Percentiles rank a stretch among this genome's conserved stretches.
phyloP scores from a whole-genome alignment of 2,329 filamentous ascomycete genomes.

The Blumeriella jaapii region DNA sequence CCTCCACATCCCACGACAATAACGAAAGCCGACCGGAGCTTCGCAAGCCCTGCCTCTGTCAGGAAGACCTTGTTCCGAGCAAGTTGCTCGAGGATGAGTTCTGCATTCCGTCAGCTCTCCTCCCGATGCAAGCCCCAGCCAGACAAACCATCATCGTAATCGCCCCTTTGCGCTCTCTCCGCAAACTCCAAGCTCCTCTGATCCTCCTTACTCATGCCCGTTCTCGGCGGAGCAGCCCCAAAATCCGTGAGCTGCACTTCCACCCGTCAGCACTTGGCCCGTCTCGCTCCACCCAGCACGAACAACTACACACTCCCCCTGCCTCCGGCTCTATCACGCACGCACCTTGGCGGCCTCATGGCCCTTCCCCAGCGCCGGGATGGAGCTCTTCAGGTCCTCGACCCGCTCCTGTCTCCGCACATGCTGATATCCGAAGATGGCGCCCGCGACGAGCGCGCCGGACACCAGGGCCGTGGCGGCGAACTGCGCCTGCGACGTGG shows the following conservation, averaged over 20 bases:
- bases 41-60: constrained; percentile 65
- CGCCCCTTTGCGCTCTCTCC: constrained; percentile 46
- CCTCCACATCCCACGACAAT: constrained; percentile 89
- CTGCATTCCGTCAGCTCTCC: constrained; percentile 31
- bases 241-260: constrained; percentile 38
- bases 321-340: constrained; percentile 2
- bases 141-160: constrained; percentile 45
- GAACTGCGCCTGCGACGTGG: constrained; percentile 38
- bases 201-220: constrained; percentile 44
- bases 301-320: background rate
- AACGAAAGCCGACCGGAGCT: constrained; percentile 71
- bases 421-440: constrained; percentile 50
- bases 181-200: constrained; percentile 46
- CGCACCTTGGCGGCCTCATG: constrained; percentile 30
- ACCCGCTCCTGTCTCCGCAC: constrained; percentile 44
- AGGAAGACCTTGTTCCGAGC: constrained; percentile 89
- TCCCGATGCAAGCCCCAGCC: background rate
- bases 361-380: constrained; percentile 33
- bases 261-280: constrained; percentile 30
- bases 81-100: constrained; percentile 87
- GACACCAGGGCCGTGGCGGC: constrained; percentile 59
- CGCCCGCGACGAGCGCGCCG: constrained; percentile 46
- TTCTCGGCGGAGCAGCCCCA: constrained; percentile 28
- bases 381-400: constrained; percentile 47
- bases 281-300: too few relatives aligned